Evolutionary conservation across 2,329 filamentous ascomycete species (phyloP), one percentile per base, ranked within the genome.

Genomic region (Nemania abortiva): DNA sequence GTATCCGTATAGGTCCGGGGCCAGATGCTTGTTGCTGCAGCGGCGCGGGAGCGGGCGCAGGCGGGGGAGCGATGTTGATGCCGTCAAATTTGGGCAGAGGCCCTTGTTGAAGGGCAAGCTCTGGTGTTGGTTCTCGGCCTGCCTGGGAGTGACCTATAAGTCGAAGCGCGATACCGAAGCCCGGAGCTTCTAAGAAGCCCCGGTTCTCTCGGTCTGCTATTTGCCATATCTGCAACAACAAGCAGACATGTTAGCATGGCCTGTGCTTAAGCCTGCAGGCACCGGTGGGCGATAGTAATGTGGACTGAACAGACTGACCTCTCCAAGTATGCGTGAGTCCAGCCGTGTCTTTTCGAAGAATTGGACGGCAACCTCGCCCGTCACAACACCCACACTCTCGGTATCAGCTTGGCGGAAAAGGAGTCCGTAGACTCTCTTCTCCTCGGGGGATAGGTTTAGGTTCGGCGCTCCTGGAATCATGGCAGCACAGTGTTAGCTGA

Each of bases 261-360:
- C 18, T 52, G 18, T 64, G 34, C 61, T 55, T 54, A 13, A 22
- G 52, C 55, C n/a, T 50, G 55, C 45, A 34, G 45, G 45, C 11
- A 50, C 29, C 34, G 27, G 37, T 27, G 11, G 29, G 42, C 24
- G 11, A 56, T 22, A 18, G 42, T 7, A 15, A 50, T 29, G 20
- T 20, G 39, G 50, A 22, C 13, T 62, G 22, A 53, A 29, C 42
- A 45, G 42, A 85, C 89, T 74, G 83, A 95, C 93, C 89, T 97
- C 91, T 81, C 95, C 96, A 68, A 99, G 87, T 57, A 96, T 87
- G 70, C 93, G 90, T 63, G 95, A 93, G 70, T 95, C 90, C 57
- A 99, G 86, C 74, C 92, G 91, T 54, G 96, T 98, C 86, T 96
- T 96, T 82, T 98, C 95, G 79, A 99, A 99, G 85, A 99, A 98